Base-by-base conservation (phyloP, 2,329 filamentous ascomycete species). In the Davidsoniella eucalypti region DNA sequence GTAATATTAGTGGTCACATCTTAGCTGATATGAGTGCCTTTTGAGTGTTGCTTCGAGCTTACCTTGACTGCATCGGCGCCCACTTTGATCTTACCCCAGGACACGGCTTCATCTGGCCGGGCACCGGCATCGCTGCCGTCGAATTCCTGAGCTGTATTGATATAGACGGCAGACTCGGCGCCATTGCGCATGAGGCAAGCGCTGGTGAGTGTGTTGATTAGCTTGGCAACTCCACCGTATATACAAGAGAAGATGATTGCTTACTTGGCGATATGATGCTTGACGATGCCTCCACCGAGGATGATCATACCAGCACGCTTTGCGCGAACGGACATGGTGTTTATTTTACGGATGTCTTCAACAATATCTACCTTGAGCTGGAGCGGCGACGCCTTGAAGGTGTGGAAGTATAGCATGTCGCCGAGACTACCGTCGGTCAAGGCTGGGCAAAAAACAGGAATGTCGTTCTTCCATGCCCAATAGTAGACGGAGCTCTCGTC, bases 401-500 rank as follows among this genome's bases (percentile, higher is more conserved):
- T 94, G 68, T 98, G 90, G 64, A 98, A 96, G 67, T 95, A 96
- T 39, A 98, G 72, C 92, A 98, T 98, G 64, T 98, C 92, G 4
- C 92, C 92, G 17, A 98, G 67, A 58, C 86, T 94, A 16, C 92
- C 92, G 61, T 98, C 92, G 0, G 92, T 98, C 58, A 98, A 69
- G 5, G 92, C 92, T 0, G 92, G 92, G 61, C 90, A 96, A 69
- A 98, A 98, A 14, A 98, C 83, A 1, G 92, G 92, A 52, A 98
- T 96, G 63, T 92, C 72, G 67, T 98, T 96, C 68, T 88, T 92
- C 69, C 84, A 93, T 1, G 90, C 90, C 92, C 92, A 98, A 69
- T 96, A 95, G 63, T 88, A 92, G 18, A 96, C 87, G 1, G 84
- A 93, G 14, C 80, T 73, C 65, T 94, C 85, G 63, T 96, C 78